phyloP scores from a whole-genome alignment of 805 yeast genomes.

The Lachancea sp. region DNA sequence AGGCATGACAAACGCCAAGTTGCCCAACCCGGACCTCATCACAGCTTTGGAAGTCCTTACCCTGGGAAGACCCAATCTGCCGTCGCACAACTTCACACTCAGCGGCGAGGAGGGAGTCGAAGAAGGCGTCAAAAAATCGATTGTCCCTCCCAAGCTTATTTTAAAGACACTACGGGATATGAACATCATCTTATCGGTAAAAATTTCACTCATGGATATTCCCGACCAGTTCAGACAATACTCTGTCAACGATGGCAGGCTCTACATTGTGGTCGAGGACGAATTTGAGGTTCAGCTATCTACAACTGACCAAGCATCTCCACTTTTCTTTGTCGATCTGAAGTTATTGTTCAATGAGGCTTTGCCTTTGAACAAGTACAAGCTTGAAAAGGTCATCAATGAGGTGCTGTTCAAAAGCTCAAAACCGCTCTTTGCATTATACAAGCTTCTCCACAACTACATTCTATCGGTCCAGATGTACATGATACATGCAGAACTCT shows the following conservation, averaged over 20 bases:
- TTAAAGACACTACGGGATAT: conserved; percentile 58
- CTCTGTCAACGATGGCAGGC: conserved; percentile 68
- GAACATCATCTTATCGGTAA: conserved; percentile 64
- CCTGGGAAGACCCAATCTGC: conserved; percentile 68
- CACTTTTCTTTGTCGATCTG: conserved; percentile 74
- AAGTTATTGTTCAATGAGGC: conserved; percentile 44
- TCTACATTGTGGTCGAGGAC: conserved; percentile 52
- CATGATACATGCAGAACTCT: conserved; percentile 28
- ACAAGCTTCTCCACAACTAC: conserved; percentile 31
- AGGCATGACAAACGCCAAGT: conserved; percentile 76
- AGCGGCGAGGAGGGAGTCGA: conserved; percentile 20
- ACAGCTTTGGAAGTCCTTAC: conserved; percentile 83
- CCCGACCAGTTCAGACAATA: conserved; percentile 63
- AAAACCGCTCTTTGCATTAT: conserved; percentile 25
- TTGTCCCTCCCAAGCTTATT: conserved; percentile 48
- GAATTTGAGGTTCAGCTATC: conserved; percentile 77
- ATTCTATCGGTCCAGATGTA: conserved; percentile 30
- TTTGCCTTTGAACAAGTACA: conserved; percentile 25
- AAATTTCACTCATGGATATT: conserved; percentile 63
- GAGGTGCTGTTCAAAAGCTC: conserved; percentile 27
- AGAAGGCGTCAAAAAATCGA: conserved; percentile 10
- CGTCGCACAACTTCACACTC: conserved; percentile 52
- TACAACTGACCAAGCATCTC: conserved; percentile 59
- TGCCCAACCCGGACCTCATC: conserved; percentile 84
- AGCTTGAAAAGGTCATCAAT: conserved; percentile 29